Conservation (phyloP, 148 eudicot genomes). For the Pouteria glomerata region DNA sequence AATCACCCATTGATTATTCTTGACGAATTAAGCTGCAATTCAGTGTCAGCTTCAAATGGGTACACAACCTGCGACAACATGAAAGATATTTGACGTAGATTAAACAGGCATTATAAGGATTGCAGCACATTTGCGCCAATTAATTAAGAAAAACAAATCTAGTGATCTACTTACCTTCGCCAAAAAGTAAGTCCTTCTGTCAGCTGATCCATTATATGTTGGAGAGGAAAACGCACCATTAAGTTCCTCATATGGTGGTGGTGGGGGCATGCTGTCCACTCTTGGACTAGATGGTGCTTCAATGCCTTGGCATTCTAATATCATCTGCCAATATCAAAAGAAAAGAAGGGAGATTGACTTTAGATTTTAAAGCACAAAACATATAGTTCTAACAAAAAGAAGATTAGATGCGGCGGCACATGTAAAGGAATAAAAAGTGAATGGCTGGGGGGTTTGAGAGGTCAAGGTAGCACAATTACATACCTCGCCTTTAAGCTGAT, state of each 20-base stretch:
- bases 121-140: background rate
- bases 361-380: background rate
- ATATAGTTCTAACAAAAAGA: background rate
- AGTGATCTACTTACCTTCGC: slow-evolving; percentile 63
- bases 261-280: slow-evolving; percentile 57
- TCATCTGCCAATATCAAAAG: slow-evolving; percentile 50
- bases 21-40: slow-evolving; percentile 76
- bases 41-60: slow-evolving; percentile 78
- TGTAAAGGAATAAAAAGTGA: slow-evolving; percentile 1
- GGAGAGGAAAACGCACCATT: slow-evolving; percentile 58
- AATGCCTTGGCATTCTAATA: slow-evolving; percentile 80
- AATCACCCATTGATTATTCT: slow-evolving; percentile 77
- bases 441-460: background rate
- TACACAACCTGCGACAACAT: slow-evolving; percentile 51
- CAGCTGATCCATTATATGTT: slow-evolving; percentile 65
- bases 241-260: slow-evolving; percentile 86
- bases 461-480: background rate
- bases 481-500: slow-evolving; percentile 93
- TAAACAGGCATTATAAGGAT: background rate
- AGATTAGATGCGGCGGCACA: background rate
- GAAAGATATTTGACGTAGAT: slow-evolving; percentile 2
- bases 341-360: background rate
- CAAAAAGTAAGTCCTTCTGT: slow-evolving; percentile 78
- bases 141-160: background rate
- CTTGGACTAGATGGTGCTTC: slow-evolving; percentile 85